These are phyloP conservation scores for Leptographium procerum DNA, from an alignment of 2,329 filamentous ascomycete species.

Conservation along the genomic window DNA sequence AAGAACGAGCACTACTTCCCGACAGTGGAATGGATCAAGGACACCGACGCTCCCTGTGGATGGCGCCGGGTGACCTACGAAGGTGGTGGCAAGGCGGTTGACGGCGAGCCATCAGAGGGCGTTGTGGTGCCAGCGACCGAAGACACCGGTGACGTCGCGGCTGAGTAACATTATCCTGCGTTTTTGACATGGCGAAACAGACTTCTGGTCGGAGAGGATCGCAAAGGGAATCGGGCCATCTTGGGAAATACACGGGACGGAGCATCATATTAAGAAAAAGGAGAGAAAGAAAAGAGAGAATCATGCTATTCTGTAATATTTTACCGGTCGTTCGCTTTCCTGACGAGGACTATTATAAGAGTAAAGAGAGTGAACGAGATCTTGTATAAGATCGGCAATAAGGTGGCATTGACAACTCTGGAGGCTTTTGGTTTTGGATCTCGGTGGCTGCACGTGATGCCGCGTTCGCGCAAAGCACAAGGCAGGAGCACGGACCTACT, in stretches of 20 bases:
- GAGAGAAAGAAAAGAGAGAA: background rate
- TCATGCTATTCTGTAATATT: background rate
- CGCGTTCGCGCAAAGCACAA: background rate
- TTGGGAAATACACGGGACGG: background rate
- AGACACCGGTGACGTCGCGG: conserved; percentile 31
- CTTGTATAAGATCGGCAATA: too few relatives aligned
- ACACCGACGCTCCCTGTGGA: conserved; percentile 43
- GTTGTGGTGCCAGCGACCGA: conserved; percentile 27
- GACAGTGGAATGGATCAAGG: conserved; percentile 59
- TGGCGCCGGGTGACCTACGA: conserved; percentile 56
- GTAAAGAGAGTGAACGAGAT: too few relatives aligned
- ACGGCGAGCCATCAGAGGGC: conserved; percentile 43
- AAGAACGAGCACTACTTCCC: conserved; percentile 97
- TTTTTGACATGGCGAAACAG: background rate
- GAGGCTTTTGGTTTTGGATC: too few relatives aligned
- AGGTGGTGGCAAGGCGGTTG: conserved; percentile 36
- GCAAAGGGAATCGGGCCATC: background rate
- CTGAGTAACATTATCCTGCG: conserved; percentile 8
- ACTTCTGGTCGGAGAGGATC: background rate
- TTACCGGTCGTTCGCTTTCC: too few relatives aligned
- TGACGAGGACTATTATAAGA: too few relatives aligned
- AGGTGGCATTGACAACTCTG: too few relatives aligned
- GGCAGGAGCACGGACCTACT: background rate
- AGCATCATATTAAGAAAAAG: background rate
- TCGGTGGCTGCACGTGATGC: conserved; percentile 1